Evolutionary conservation across 2,329 filamentous ascomycete genomes (phyloP), one percentile per base, ranked within the genome.

Genomic region (Exophiala xenobiotica): DNA sequence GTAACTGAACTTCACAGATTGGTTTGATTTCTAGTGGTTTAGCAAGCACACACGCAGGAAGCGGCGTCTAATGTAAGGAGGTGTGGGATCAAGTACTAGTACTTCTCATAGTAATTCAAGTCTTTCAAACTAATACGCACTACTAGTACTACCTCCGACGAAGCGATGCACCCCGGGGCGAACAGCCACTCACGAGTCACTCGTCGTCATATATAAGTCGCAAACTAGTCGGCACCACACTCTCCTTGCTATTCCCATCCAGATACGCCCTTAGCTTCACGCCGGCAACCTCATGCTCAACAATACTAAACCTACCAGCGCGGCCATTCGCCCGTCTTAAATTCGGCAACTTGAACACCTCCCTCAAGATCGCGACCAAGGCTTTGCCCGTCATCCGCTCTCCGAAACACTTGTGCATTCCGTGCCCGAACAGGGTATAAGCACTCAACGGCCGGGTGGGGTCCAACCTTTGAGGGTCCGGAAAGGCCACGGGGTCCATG

Each of bases 231-330:
- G 73, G 71, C 40, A 74, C 72, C 0, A 74, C 73, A 11, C 65
- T 69, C 63, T 79, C 76, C 51, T 67, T 72, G 7, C 75, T 67
- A 59, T 69, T 75, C 6, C 65, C 66, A 67, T 79, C 76, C 37
- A 79, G 62, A 57, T 78, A 79, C 46, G 71, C 64, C 61, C 70
- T 70, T 67, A 77, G 72, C 44, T 70, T 71, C 2, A 78, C 68
- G 2, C 75, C 76, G 6, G 70, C 75, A 59, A 78, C 62, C 14
- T 75, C 66, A 46, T 74, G 68, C 53, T 77, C 70, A 0, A 74
- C 69, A 8, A 68, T 66, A 2, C 63, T 67, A 46, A 79, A 77
- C 14, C 66, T 56, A 0, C 73, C 73, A 22, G 63, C 63, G 26
- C 59, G 61, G 2, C 71, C 72, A 6, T 55, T 38, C 1, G 70